Base-by-base conservation (phyloP, 2,329 filamentous ascomycete genomes). In the Fusarium sp. region DNA sequence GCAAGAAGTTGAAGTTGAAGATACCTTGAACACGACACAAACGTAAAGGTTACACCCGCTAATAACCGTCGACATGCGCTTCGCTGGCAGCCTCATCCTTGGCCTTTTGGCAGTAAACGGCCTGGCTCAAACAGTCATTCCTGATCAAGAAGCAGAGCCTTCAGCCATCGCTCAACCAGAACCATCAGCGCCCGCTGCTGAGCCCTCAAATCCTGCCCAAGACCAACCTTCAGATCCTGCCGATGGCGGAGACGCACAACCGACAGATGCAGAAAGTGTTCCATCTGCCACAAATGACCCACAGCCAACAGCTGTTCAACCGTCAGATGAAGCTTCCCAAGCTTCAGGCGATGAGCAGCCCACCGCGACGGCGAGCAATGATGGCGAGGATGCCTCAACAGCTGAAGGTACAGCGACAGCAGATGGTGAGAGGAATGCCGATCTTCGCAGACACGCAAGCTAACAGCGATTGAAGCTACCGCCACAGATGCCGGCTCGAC, bases 91-190 rank as follows among this genome's bases (percentile, higher is more conserved):
- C 42, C 54, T 73, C 59, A 56, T 73, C 38, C 28, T 74, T 43
- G 62, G 71, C n/a, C 57, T 73, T 47, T 49, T 73, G 58, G 71
- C 67, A 15, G 62, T 40, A 16, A 61, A 74, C 18, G 71, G 71
- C n/a, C 54, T 73, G 19, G 57, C 61, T n/a, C 71, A 73, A 60
- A 72, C 71, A 40, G 46, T 35, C 15, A 47, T 50, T 8, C 54
- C 58, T 10, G 71, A 47, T 23, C 38, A 58, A 33, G 32, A 64
- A 21, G 33, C 65, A 38, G 59, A 70, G 9, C 50, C 69, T 19
- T 68, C 67, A 30, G 67, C 35, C 16, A 37, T 73, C 28, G 59
- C 63, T 23, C 57, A 65, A 43, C 69, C 70, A 46, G 52, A 72
- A 25, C 50, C 69, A 32, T 69, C 67, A 57, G 63, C n/a, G 13